Conservation (phyloP, 208 protist species). For the Crithidia acanthocephali region DNA sequence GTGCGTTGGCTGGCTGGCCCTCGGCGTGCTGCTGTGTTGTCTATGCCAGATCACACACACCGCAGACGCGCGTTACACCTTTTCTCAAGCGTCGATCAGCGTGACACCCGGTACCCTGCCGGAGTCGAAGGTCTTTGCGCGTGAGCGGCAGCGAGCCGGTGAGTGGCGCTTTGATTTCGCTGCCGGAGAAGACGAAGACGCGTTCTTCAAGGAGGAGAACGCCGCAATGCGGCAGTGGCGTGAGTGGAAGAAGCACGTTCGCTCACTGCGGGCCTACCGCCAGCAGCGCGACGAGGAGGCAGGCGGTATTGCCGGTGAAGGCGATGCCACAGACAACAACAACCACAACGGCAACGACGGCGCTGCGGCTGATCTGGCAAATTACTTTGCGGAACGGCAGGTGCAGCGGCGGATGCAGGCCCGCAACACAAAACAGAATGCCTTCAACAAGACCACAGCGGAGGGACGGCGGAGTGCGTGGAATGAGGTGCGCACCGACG, state of each 20-base stretch:
- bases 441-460: slow-evolving; percentile 11
- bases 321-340: not conserved
- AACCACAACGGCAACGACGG: not conserved
- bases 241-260: slow-evolving; percentile 22
- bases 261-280: slow-evolving; percentile 20
- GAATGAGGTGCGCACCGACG: not conserved
- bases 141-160: not conserved
- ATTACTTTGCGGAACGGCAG: slow-evolving; percentile 29
- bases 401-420: slow-evolving; percentile 11
- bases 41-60: not conserved
- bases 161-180: slow-evolving; percentile 51
- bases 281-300: slow-evolving; percentile 10
- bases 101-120: slow-evolving; percentile 30
- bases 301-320: not conserved
- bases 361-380: not conserved
- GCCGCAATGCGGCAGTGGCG: slow-evolving; percentile 41
- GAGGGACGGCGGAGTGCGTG: slow-evolving; percentile 1
- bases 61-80: not conserved
- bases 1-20: not conserved
- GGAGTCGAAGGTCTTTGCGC: slow-evolving; percentile 17
- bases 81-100: not conserved
- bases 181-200: slow-evolving; percentile 26
- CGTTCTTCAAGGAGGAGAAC: slow-evolving; percentile 66
- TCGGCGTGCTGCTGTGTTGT: not conserved
- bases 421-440: slow-evolving; percentile 8